Percentiles rank a stretch among this genome's conserved stretches.
These are phyloP conservation scores for Dactylorhiza incarnata DNA, from an alignment of 106 monocot species.

Conservation along the genomic window DNA sequence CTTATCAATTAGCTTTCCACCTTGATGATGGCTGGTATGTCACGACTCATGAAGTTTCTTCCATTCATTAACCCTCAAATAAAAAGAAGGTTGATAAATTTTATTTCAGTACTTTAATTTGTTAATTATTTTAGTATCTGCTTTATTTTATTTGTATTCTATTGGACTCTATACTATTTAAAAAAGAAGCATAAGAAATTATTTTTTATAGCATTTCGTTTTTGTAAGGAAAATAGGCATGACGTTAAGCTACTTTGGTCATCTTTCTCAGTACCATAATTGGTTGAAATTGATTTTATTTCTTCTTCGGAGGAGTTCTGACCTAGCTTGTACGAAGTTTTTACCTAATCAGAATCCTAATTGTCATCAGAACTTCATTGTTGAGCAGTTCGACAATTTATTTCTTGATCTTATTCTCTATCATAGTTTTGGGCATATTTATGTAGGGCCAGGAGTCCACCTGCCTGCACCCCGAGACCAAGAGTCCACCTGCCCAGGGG, in stretches of 20 bases:
- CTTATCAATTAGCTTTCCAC: slow-evolving; percentile 90
- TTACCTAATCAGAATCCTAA: neutral
- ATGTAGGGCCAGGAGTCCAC: too few species aligned
- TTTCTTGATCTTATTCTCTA: too few species aligned
- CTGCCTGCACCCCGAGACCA: too few species aligned
- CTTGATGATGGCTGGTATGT: slow-evolving; percentile 95
- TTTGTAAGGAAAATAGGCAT: neutral
- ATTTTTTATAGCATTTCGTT: neutral
- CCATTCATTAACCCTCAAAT: neutral
- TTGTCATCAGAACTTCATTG: neutral
- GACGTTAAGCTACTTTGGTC: neutral
- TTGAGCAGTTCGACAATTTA: too few species aligned
- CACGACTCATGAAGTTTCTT: neutral
- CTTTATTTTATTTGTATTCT: neutral
- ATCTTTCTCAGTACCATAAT: neutral
- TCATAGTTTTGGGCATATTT: too few species aligned
- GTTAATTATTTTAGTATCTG: neutral
- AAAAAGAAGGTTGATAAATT: neutral
- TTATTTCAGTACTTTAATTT: neutral
- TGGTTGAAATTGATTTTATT: neutral
- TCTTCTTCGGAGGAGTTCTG: neutral
- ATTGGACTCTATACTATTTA: neutral
- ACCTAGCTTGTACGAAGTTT: neutral
- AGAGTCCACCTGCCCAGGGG: too few species aligned
- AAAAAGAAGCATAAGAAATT: neutral